A percentile compares a stretch with the other conserved stretches of the same genome.
These are phyloP conservation scores for Candida freyschussii DNA, from an alignment of 1,139 yeast species.

Conservation along the genomic window DNA sequence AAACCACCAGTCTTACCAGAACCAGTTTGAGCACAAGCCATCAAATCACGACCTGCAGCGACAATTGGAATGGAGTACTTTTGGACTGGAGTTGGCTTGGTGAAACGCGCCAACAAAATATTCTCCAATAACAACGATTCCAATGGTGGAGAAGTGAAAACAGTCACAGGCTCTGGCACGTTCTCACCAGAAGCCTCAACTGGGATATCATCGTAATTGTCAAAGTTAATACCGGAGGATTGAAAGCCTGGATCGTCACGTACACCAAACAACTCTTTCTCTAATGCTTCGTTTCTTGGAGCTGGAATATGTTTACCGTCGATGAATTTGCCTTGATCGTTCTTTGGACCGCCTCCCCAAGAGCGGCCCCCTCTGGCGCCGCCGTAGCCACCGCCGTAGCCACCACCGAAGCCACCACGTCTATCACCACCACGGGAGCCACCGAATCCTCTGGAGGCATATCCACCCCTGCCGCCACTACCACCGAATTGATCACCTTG, in stretches of 20 bases:
- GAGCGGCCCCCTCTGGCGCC: conserved; percentile 35
- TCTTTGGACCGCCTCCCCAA: conserved; percentile 33
- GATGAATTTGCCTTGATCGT: conserved; percentile 62
- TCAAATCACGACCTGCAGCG: conserved; percentile 91
- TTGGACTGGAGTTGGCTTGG: conserved; percentile 97
- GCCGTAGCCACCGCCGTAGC: conserved; percentile 29
- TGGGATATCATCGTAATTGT: conserved; percentile 96
- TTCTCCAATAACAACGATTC: conserved; percentile 84
- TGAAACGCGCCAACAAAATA: conserved; percentile 82
- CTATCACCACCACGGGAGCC: conserved; percentile 27
- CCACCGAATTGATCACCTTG: conserved; percentile 9
- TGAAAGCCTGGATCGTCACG: conserved; percentile 79
- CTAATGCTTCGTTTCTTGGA: conserved; percentile 62
- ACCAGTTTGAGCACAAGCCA: conserved; percentile 99
- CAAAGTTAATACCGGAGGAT: conserved; percentile 97
- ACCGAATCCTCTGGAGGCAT: conserved; percentile 3
- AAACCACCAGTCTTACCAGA: conserved; percentile 99
- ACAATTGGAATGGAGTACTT: conserved; percentile 98
- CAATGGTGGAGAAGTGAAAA: conserved; percentile 90
- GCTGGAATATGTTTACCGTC: conserved; percentile 91
- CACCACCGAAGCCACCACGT: conserved; percentile 25
- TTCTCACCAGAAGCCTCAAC: conserved; percentile 96
- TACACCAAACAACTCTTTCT: conserved; percentile 80
- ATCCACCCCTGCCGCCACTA: conserved; percentile 22
- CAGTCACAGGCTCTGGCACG: conserved; percentile 88